A percentile compares a stretch with the other conserved stretches of the same genome.
Conservation (phyloP, 73 alveolate genomes). For the Breviolum minutum region DNA sequence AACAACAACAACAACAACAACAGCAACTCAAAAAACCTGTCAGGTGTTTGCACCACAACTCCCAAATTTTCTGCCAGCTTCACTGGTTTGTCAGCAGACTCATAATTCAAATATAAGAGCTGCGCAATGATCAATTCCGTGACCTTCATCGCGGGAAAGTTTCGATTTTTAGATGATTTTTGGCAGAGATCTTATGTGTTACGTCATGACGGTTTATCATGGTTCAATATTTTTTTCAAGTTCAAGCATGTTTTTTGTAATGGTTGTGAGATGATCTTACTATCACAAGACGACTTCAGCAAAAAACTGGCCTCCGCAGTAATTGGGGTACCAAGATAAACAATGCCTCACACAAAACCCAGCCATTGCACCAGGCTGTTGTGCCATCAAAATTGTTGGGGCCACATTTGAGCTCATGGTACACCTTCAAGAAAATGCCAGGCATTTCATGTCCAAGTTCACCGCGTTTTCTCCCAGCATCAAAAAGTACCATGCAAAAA, state of each 20-base stretch:
- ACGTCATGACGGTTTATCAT: too few relatives aligned
- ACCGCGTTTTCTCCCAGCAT: too few relatives aligned
- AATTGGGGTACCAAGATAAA: conserved; percentile 81
- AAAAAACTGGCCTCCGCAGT: not conserved
- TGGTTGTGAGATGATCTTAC: too few relatives aligned
- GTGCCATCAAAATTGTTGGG: too few relatives aligned
- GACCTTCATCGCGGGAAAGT: too few relatives aligned
- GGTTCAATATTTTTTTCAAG: not conserved
- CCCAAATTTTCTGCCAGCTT: not conserved
- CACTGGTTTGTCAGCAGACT: conserved; percentile 95
- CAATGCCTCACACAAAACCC: conserved; percentile 8
- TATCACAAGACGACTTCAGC: too few relatives aligned
- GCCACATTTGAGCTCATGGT: not conserved
- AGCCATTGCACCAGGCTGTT: too few relatives aligned
- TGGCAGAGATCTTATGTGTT: not conserved
- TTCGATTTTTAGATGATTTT: too few relatives aligned
- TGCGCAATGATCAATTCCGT: conserved; percentile 94
- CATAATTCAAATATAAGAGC: conserved; percentile 84
- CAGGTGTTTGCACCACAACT: too few relatives aligned
- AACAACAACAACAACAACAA: not conserved
- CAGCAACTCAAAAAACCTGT: not conserved
- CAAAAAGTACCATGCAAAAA: too few relatives aligned
- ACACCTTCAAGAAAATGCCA: too few relatives aligned
- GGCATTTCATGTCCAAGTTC: too few relatives aligned
- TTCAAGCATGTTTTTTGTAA: not conserved